phyloP scores from a whole-genome alignment of 2,329 filamentous ascomycete genomes.

The Blastomyces gilchristii region DNA sequence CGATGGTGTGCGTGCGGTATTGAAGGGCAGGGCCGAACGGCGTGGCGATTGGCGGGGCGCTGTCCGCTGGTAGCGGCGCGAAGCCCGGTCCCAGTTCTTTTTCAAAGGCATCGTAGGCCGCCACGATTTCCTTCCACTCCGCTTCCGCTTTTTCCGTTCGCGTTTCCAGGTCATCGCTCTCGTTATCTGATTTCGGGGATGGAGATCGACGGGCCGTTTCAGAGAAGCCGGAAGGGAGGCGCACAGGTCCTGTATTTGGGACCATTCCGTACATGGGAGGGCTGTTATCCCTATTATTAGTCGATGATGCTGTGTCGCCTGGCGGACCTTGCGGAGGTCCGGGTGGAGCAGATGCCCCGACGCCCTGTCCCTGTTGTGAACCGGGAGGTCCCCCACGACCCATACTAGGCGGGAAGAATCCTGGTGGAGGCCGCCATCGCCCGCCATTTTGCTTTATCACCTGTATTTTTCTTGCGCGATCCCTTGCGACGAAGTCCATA shows the following conservation, averaged over 20 bases:
- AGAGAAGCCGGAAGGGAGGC: slow-evolving; percentile 44
- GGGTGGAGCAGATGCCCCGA: slow-evolving; percentile 14
- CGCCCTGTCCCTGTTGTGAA: slow-evolving; percentile 11
- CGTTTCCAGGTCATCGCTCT: slow-evolving; percentile 46
- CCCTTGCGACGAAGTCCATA: slow-evolving; percentile 65
- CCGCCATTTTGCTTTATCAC: slow-evolving; percentile 51
- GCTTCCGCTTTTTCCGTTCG: slow-evolving; percentile 58
- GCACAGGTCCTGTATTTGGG: slow-evolving; percentile 32
- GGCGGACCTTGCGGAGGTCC: slow-evolving; percentile 13
- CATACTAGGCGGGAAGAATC: slow-evolving; percentile 32
- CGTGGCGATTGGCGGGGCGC: slow-evolving; percentile 49
- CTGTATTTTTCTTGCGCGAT: slow-evolving; percentile 66
- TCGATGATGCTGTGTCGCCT: slow-evolving; percentile 7
- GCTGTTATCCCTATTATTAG: slow-evolving; percentile 14
- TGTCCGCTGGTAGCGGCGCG: slow-evolving; percentile 60
- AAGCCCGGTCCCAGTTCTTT: slow-evolving; percentile 50
- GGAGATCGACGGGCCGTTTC: slow-evolving; percentile 31
- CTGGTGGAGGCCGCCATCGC: slow-evolving; percentile 45
- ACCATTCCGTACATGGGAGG: slow-evolving; percentile 43
- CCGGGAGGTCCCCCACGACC: slow-evolving; percentile 13
- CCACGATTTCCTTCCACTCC: slow-evolving; percentile 57
- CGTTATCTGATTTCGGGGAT: slow-evolving; percentile 19
- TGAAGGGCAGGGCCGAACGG: slow-evolving; percentile 75
- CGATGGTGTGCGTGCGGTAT: slow-evolving; percentile 80
- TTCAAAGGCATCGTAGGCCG: slow-evolving; percentile 37